phyloP scores from a whole-genome alignment of 805 yeast genomes.

The Teunomyces funiuensis region DNA sequence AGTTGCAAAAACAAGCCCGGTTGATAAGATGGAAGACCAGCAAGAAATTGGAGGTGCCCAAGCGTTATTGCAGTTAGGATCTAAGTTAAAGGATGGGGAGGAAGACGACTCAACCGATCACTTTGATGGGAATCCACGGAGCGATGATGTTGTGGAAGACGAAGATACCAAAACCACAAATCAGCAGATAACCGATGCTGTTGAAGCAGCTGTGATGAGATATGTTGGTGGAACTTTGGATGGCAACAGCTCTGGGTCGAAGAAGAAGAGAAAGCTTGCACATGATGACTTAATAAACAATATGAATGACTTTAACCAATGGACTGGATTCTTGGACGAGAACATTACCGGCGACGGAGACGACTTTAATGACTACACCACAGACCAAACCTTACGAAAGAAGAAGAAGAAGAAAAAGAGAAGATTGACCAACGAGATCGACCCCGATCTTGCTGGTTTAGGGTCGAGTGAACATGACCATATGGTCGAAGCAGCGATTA shows the following conservation, averaged over 20 bases:
- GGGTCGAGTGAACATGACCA: constrained; percentile 56
- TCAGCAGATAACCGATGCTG: constrained; percentile 50
- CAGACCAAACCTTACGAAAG: constrained; percentile 1
- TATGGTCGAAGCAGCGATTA: constrained; percentile 67
- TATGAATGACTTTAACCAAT: constrained; percentile 51
- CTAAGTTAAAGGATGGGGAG: constrained; percentile 24
- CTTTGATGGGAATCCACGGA: not conserved
- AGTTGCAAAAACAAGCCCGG: constrained; percentile 6
- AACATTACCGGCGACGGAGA: constrained; percentile 16
- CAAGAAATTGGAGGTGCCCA: constrained; percentile 48
- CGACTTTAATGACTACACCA: constrained; percentile 9
- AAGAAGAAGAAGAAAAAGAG: constrained; percentile 17
- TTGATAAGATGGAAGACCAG: constrained; percentile 28
- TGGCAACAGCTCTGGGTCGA: constrained; percentile 6
- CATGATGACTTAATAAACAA: constrained; percentile 41
- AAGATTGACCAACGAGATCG: constrained; percentile 25
- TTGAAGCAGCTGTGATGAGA: constrained; percentile 77
- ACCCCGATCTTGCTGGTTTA: constrained; percentile 39
- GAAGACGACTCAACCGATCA: constrained; percentile 3
- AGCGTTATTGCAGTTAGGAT: constrained; percentile 43
- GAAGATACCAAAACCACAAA: constrained; percentile 28
- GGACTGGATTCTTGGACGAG: constrained; percentile 39
- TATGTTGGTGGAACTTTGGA: constrained; percentile 63
- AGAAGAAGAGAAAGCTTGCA: constrained; percentile 19
- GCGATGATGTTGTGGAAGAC: constrained; percentile 4